Percentiles rank a stretch among this genome's conserved stretches.
These are phyloP conservation scores for Samsoniella hepiali DNA, from an alignment of 2,329 filamentous ascomycete genomes.

Conservation along the genomic window DNA sequence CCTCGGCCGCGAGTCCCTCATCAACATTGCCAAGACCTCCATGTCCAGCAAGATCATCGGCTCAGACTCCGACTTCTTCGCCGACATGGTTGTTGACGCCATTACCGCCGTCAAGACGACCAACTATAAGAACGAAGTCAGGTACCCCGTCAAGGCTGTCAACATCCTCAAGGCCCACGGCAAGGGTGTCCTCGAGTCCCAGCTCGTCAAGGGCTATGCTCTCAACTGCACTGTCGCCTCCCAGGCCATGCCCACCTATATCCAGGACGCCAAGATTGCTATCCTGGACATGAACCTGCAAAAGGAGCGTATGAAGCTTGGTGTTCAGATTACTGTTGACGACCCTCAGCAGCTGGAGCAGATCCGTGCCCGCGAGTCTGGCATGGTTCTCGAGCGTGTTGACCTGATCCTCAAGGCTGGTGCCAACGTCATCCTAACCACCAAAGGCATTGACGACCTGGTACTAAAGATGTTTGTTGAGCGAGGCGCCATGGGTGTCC, in stretches of 20 bases:
- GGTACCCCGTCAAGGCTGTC: conserved; percentile 98
- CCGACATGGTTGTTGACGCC: conserved; percentile 94
- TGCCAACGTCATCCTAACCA: conserved; percentile 93
- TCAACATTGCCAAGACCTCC: conserved; percentile 96
- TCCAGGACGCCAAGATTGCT: conserved; percentile 94
- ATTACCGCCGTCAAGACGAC: conserved; percentile 92
- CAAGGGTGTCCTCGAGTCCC: conserved; percentile 83
- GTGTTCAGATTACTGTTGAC: conserved; percentile 96
- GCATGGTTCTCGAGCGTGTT: conserved; percentile 88
- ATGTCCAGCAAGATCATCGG: conserved; percentile 99
- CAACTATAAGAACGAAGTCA: conserved; percentile 85
- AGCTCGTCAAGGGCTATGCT: conserved; percentile 93
- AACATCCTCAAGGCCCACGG: conserved; percentile 98
- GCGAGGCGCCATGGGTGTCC: conserved; percentile 90
- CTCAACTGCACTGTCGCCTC: conserved; percentile 98
- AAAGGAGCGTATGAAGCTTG: conserved; percentile 98
- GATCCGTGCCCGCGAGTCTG: conserved; percentile 88
- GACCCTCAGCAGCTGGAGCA: conserved; percentile 97
- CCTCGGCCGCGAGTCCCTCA: conserved; percentile 81
- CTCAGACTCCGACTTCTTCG: conserved; percentile 91
- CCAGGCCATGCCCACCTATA: conserved; percentile 92
- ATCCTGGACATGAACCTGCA: conserved; percentile 97
- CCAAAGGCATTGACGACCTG: conserved; percentile 97
- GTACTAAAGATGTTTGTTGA: conserved; percentile 93
- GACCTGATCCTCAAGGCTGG: conserved; percentile 98